Percentiles rank a stretch among this genome's conserved stretches.
These are phyloP conservation scores for Pleoardoris graminearum DNA, from an alignment of 2,329 filamentous ascomycete genomes.

Conservation along the genomic window DNA sequence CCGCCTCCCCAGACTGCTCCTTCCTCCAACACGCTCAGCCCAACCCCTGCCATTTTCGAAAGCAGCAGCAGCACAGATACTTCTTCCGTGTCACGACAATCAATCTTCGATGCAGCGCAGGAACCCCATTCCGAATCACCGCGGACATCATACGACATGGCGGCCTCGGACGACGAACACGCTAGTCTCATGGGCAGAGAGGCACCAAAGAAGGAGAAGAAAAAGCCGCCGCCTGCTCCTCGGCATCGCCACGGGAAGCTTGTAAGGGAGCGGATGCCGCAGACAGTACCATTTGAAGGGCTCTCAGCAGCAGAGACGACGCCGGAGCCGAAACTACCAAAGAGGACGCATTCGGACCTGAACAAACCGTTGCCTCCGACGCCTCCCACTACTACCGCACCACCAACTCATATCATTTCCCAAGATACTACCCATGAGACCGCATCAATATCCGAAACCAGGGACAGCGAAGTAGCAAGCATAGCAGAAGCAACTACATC, in stretches of 20 bases:
- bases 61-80: constrained; percentile 61
- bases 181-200: constrained; percentile 28
- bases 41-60: constrained; percentile 32
- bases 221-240: constrained; percentile 66
- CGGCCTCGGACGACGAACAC: constrained; percentile 55
- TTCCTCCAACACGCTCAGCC: constrained; percentile 25
- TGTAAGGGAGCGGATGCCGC: constrained; percentile 58
- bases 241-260: constrained; percentile 78
- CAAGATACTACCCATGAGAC: constrained; percentile 25
- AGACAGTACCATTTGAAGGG: constrained; percentile 41
- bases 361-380: constrained; percentile 66
- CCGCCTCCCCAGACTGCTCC: constrained; percentile 29
- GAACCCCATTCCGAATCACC: constrained; percentile 55
- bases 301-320: constrained; percentile 31
- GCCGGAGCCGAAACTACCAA: constrained; percentile 25
- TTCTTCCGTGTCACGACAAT: constrained; percentile 63
- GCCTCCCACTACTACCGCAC: constrained; percentile 40
- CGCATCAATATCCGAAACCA: constrained; percentile 17
- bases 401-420: constrained; percentile 23
- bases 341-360: constrained; percentile 52
- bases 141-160: constrained; percentile 62
- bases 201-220: constrained; percentile 58
- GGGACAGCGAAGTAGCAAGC: constrained; percentile 19
- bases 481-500: constrained; percentile 20
- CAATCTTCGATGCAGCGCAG: constrained; percentile 58